phyloP scores from a whole-genome alignment of 768 basidiomycete genomes.

The Boletus rex-veris region DNA sequence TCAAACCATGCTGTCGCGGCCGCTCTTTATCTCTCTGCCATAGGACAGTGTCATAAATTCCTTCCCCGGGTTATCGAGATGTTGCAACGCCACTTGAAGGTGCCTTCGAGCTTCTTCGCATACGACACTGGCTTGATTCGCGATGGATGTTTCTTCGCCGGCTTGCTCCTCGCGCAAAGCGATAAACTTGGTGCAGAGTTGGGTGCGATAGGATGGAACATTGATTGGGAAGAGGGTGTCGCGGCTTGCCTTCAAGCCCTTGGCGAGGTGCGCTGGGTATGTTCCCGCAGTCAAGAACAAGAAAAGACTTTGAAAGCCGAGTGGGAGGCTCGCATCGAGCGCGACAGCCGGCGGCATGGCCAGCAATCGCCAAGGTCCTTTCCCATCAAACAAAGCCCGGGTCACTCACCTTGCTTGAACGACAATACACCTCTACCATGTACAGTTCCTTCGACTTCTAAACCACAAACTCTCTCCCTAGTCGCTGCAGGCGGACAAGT shows the following conservation, averaged over 20 bases:
- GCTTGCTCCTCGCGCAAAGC: conserved; percentile 63
- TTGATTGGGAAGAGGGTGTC: conserved; percentile 33
- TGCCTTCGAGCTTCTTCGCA: conserved; percentile 56
- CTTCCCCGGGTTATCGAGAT: conserved; percentile 52
- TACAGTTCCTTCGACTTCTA: conserved; percentile 1
- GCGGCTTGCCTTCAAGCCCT: conserved; percentile 67
- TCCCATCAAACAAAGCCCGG: conserved; percentile 26
- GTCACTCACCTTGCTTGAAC: conserved; percentile 26
- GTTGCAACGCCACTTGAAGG: conserved; percentile 46
- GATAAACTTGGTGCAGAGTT: conserved; percentile 34
- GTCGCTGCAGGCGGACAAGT: conserved; percentile 35
- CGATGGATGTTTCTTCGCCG: conserved; percentile 89
- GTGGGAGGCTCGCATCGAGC: conserved; percentile 40
- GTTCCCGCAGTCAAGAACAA: conserved; percentile 69
- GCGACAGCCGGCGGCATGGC: conserved; percentile 28
- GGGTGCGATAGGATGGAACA: conserved; percentile 23
- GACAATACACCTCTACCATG: conserved; percentile 19
- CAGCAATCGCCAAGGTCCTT: conserved; percentile 23
- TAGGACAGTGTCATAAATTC: conserved; percentile 43
- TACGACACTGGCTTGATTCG: conserved; percentile 85
- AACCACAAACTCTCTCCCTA: conserved; percentile 27
- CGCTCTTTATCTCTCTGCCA: conserved; percentile 47
- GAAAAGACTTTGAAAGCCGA: conserved; percentile 54
- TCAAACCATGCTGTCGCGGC: conserved; percentile 44
- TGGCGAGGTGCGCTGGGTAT: conserved; percentile 80